Evolutionary conservation across 306 rosid species (phyloP), one percentile per base, ranked within the genome.

Genomic region (Betula pendula): DNA sequence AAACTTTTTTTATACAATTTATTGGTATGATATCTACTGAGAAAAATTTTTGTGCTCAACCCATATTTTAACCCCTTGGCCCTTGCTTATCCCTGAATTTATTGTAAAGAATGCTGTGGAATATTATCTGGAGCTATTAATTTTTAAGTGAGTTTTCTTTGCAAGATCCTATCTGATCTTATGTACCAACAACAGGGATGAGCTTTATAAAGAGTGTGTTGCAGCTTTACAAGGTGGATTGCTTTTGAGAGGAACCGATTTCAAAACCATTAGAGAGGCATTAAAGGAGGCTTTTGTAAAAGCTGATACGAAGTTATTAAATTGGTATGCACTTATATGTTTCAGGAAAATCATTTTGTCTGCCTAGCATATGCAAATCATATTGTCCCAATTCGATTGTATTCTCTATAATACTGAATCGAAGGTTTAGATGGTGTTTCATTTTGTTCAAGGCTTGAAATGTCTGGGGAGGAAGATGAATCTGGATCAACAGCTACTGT

Each of bases 401-500:
- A 59, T 70, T 74, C 73, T 81, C 72, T 60, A 66, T 72, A 70
- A 82, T 72, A 82, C 60, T 81, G 79, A 33, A 68, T 82, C 82
- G 84, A 90, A 80, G 72, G 84, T 88, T 89, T 89, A 87, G 87
- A 82, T 82, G 84, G 85, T 88, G 55, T 83, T 89, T 90, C 60
- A 69, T 86, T 84, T 85, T 89, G 76, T 83, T 45, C 19, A 85
- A 96, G 99, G 98, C 99, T 96, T 77, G 99, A 89, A 80, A 79
- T 77, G 80, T 88, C 80, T 40, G 89, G 82, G 29, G 89, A 84
- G 72, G 96, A 81, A 76, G 97, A 91, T 14, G 96, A 85, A 85
- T 96, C 99, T 14, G 98, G 99, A 58, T 81, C 97, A 70, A 96
- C 99, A 1, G 99, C 98, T 52, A 96, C 99, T 73, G 84, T 84